Percentiles rank a stretch among this genome's conserved stretches.
These are phyloP conservation scores for Coelastrella sp. DNA, from an alignment of 139 green algal genomes.

Conservation along the genomic window DNA sequence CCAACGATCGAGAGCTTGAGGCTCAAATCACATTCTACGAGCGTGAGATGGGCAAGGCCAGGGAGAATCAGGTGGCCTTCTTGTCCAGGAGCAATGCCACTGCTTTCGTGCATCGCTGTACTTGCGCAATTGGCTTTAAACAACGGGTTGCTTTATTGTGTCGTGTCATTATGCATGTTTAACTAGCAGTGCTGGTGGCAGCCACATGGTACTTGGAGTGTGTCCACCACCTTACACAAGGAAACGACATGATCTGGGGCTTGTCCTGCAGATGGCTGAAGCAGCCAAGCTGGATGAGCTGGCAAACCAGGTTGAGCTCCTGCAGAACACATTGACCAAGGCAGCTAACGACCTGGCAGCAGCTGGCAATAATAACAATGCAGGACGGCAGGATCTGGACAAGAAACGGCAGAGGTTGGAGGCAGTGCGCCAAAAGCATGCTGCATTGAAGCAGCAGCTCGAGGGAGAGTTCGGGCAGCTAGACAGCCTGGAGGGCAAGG, in stretches of 20 bases:
- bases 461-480: constrained; percentile 72
- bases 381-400: constrained; percentile 58
- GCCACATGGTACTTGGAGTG: too few relatives aligned
- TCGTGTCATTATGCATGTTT: not conserved
- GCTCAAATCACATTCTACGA: constrained; percentile 75
- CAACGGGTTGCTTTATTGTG: not conserved
- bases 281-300: constrained; percentile 54
- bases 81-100: not conserved
- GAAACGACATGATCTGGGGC: not conserved
- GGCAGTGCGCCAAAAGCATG: constrained; percentile 52
- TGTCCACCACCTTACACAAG: not conserved
- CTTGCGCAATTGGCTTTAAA: not conserved
- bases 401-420: constrained; percentile 55
- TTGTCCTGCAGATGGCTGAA: constrained; percentile 18
- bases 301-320: constrained; percentile 59
- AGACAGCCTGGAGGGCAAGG: constrained; percentile 70
- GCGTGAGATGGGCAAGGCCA: constrained; percentile 60
- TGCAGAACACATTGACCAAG: constrained; percentile 69
- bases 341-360: constrained; percentile 67
- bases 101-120: not conserved
- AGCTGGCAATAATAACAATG: constrained; percentile 36
- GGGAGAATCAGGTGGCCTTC: constrained; percentile 1
- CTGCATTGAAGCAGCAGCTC: constrained; percentile 64
- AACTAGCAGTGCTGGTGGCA: not conserved
- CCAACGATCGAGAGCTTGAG: constrained; percentile 84